Percentiles rank a stretch among this genome's conserved stretches.
These are phyloP conservation scores for Mrakia frigida DNA, from an alignment of 768 basidiomycete species.

Conservation along the genomic window DNA sequence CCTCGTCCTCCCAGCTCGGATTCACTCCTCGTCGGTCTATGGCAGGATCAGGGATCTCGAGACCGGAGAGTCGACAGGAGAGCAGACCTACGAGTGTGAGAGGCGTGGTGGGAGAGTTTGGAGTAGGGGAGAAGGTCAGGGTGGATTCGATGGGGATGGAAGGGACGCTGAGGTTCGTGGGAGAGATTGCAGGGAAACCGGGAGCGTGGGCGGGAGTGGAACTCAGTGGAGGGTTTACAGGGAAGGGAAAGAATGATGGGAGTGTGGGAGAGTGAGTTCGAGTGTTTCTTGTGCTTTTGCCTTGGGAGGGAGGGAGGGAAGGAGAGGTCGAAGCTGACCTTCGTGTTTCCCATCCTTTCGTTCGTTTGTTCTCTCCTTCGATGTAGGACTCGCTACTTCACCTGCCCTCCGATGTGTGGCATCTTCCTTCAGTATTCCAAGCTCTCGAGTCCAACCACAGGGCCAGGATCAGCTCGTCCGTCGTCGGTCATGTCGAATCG, in stretches of 20 bases:
- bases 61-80: slow-evolving; percentile 28
- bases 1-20: background rate
- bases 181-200: slow-evolving; percentile 79
- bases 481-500: slow-evolving; percentile 74
- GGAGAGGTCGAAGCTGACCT: slow-evolving; percentile 8
- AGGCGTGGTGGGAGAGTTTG: slow-evolving; percentile 34
- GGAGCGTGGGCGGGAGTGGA: slow-evolving; percentile 94
- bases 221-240: slow-evolving; percentile 72
- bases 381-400: slow-evolving; percentile 57
- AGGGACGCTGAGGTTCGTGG: slow-evolving; percentile 71
- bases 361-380: background rate
- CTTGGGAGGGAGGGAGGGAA: background rate
- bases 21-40: background rate
- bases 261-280: slow-evolving; percentile 73
- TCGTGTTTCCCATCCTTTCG: background rate
- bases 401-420: slow-evolving; percentile 76
- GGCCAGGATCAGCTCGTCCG: slow-evolving; percentile 56
- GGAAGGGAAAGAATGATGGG: slow-evolving; percentile 94
- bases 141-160: slow-evolving; percentile 83
- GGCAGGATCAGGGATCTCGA: background rate
- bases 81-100: background rate
- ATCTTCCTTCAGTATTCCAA: slow-evolving; percentile 83
- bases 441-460: slow-evolving; percentile 69
- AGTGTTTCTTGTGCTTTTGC: slow-evolving; percentile 28
- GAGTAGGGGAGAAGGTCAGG: slow-evolving; percentile 73